A percentile compares a stretch with the other conserved stretches of the same genome.
Evolutionary conservation across 352 stramenopile genomes (phyloP).

Genomic region (Pythium phragmiticola): DNA sequence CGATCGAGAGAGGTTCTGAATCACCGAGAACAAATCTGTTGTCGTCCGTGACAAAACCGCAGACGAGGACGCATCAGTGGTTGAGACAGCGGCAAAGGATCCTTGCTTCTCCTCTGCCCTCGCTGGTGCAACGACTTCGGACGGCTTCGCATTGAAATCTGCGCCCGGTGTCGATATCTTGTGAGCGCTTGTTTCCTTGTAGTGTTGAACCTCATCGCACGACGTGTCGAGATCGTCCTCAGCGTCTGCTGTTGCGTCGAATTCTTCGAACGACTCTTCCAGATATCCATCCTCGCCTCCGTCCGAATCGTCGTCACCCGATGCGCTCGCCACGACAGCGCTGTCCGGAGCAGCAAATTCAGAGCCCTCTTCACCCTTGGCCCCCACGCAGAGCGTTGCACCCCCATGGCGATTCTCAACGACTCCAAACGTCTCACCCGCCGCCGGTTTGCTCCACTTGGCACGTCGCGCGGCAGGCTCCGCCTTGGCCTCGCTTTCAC

Average conservation of each 20-base stretch:
- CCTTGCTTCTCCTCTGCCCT: constrained; percentile 16
- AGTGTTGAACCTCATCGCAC: background rate
- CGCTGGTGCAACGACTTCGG: background rate
- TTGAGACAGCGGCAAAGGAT: background rate
- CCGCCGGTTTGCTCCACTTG: constrained; percentile 45
- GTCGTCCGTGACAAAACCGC: constrained; percentile 45
- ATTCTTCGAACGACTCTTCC: constrained; percentile 85
- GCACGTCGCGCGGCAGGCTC: constrained; percentile 28
- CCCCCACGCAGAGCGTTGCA: constrained; percentile 13
- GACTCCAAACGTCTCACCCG: constrained; percentile 10
- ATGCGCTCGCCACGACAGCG: background rate
- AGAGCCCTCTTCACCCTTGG: constrained; percentile 8
- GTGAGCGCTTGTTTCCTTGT: background rate
- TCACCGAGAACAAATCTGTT: constrained; percentile 56
- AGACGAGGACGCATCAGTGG: constrained; percentile 10
- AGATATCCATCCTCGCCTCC: constrained; percentile 66
- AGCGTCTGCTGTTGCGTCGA: constrained; percentile 43
- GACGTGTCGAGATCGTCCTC: constrained; percentile 1
- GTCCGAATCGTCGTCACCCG: constrained; percentile 26
- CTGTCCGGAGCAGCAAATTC: background rate
- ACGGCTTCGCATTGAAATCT: background rate
- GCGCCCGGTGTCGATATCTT: background rate
- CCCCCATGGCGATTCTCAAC: constrained; percentile 24
- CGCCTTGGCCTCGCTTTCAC: constrained; percentile 3
- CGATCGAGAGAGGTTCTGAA: constrained; percentile 64